Evolutionary conservation across 2,329 filamentous ascomycete species (phyloP).

Genomic region (Ophiostoma quercus): DNA sequence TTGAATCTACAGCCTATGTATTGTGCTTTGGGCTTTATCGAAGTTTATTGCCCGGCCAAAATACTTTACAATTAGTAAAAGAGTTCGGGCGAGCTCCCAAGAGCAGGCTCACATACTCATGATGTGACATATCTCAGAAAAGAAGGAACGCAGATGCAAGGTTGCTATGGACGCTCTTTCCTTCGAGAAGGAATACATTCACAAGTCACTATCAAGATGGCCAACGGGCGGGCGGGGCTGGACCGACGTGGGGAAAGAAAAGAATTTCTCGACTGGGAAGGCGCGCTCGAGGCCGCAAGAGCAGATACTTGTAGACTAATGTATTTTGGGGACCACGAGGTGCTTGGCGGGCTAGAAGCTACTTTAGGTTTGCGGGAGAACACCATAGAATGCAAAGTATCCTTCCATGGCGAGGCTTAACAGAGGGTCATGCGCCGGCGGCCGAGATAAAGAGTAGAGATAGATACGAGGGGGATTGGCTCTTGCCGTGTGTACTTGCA

Average conservation of each 20-base stretch:
- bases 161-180: not conserved
- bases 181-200: not conserved
- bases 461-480: not conserved
- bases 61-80: not conserved
- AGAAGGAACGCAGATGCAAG: not conserved
- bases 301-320: constrained; percentile 1
- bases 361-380: not conserved
- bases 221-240: constrained; percentile 11
- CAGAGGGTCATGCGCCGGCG: constrained; percentile 21
- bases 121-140: not conserved
- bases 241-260: constrained; percentile 19
- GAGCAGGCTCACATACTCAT: not conserved
- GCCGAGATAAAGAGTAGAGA: constrained; percentile 16
- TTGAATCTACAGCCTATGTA: not conserved
- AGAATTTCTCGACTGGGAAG: constrained; percentile 18
- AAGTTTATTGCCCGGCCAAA: not conserved
- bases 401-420: constrained; percentile 15
- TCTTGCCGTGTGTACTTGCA: not conserved
- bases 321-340: not conserved
- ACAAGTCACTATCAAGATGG: constrained; percentile 1
- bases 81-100: not conserved
- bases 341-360: constrained; percentile 14
- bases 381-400: constrained; percentile 7
- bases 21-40: not conserved
- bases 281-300: constrained; percentile 1